phyloP scores from a whole-genome alignment of 805 yeast genomes.

The Ogataea henricii region DNA sequence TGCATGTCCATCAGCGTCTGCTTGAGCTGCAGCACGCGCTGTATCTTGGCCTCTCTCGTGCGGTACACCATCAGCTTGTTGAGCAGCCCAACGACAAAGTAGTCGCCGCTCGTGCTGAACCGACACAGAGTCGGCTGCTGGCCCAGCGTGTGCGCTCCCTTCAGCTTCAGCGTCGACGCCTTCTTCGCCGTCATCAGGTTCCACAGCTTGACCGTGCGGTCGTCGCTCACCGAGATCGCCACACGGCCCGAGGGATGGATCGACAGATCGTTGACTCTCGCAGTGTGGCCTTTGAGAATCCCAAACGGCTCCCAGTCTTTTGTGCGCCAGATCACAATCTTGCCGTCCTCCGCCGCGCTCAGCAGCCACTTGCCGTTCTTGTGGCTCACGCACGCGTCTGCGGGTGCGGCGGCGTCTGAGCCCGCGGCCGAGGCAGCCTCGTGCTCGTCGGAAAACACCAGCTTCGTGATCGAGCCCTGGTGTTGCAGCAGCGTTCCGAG shows the following conservation, averaged over 20 bases:
- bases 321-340: conserved; percentile 88
- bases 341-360: conserved; percentile 90
- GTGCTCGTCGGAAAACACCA: conserved; percentile 66
- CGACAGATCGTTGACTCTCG: conserved; percentile 78
- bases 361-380: conserved; percentile 84
- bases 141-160: conserved; percentile 65
- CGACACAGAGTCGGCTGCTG: conserved; percentile 40
- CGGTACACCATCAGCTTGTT: conserved; percentile 65
- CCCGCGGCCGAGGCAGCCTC: conserved; percentile 28
- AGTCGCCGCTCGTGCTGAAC: conserved; percentile 58
- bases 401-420: too few relatives aligned
- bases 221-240: conserved; percentile 87
- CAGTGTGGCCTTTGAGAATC: conserved; percentile 84
- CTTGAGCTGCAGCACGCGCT: conserved; percentile 52
- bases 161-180: conserved; percentile 79
- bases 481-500: conserved; percentile 88
- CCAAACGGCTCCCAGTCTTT: conserved; percentile 96
- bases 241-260: conserved; percentile 90
- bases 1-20: conserved; percentile 69
- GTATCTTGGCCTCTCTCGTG: conserved; percentile 61
- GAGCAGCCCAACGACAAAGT: conserved; percentile 74
- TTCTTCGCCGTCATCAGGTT: conserved; percentile 94
- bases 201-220: conserved; percentile 86
- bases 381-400: conserved; percentile 30
- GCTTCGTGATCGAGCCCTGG: conserved; percentile 78